A percentile compares a stretch with the other conserved stretches of the same genome.
Evolutionary conservation across 257 asterid species (phyloP).

Genomic region (Cruciata laevipes): DNA sequence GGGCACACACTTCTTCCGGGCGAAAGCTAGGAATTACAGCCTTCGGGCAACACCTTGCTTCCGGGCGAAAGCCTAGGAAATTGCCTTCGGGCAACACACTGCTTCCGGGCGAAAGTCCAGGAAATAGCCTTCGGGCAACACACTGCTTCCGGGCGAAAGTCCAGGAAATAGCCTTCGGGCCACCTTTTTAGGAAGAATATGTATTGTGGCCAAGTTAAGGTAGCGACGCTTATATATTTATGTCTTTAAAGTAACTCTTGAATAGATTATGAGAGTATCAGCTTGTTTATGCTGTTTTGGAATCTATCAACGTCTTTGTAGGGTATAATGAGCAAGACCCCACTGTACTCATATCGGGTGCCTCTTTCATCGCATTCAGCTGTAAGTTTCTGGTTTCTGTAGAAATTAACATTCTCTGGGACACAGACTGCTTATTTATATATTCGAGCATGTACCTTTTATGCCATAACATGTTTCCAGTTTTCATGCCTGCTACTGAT

Average conservation of each 20-base stretch:
- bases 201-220: slow-evolving; percentile 26
- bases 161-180: too few species aligned
- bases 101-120: too few species aligned
- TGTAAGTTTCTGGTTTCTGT: slow-evolving; percentile 22
- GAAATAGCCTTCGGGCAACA: too few species aligned
- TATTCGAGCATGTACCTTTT: not conserved
- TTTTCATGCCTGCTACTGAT: not conserved
- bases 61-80: too few species aligned
- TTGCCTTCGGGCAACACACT: too few species aligned
- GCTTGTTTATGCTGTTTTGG: not conserved
- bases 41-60: too few species aligned
- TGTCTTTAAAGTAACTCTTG: not conserved
- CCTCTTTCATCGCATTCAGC: slow-evolving; percentile 22
- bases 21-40: too few species aligned
- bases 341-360: slow-evolving; percentile 11
- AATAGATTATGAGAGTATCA: not conserved
- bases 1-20: too few species aligned
- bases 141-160: too few species aligned
- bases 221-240: not conserved
- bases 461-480: not conserved
- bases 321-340: slow-evolving; percentile 27
- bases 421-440: not conserved
- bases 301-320: not conserved
- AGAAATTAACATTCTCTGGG: not conserved
- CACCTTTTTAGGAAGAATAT: slow-evolving; percentile 19